These are phyloP conservation scores for Cetraspora pellucida DNA, from an alignment of 192 early-diverging fungal genomes.

Conservation along the genomic window DNA sequence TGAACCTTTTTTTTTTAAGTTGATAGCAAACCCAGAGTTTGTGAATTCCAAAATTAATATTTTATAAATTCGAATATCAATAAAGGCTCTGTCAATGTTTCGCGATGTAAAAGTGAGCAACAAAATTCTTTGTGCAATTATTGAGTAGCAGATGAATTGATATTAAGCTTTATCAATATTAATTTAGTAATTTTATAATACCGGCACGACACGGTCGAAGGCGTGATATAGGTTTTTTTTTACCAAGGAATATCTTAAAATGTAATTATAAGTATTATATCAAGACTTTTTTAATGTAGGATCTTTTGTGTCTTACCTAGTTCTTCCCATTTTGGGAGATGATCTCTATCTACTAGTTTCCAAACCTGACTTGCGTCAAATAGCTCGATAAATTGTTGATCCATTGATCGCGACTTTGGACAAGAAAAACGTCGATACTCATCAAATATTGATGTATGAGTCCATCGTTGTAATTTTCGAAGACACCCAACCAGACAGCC, in stretches of 20 bases:
- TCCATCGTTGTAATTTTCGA: slow-evolving; percentile 93
- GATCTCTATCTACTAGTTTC: slow-evolving; percentile 57
- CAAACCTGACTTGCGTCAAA: slow-evolving; percentile 73
- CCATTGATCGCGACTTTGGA: slow-evolving; percentile 82
- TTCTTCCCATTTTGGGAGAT: slow-evolving; percentile 72
- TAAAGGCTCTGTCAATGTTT: too few species aligned
- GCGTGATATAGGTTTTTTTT: neutral
- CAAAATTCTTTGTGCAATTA: too few species aligned
- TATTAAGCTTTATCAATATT: too few species aligned
- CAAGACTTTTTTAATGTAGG: neutral
- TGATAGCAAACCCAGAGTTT: too few species aligned
- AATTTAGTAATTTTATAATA: too few species aligned
- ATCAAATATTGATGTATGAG: slow-evolving; percentile 94
- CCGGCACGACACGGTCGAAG: too few species aligned
- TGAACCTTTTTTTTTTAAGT: too few species aligned
- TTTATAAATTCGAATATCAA: too few species aligned
- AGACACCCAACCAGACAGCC: slow-evolving; percentile 95
- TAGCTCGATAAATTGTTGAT: slow-evolving; percentile 85
- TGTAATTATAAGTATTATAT: neutral
- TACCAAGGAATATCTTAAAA: slow-evolving; percentile 4
- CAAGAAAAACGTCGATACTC: slow-evolving; percentile 93
- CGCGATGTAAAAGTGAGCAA: too few species aligned
- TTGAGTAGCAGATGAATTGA: too few species aligned
- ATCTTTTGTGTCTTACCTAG: slow-evolving; percentile 34
- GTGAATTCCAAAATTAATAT: too few species aligned